Evolutionary conservation across 345 rosid genomes (phyloP).

Genomic region (Lepidium didymum): DNA sequence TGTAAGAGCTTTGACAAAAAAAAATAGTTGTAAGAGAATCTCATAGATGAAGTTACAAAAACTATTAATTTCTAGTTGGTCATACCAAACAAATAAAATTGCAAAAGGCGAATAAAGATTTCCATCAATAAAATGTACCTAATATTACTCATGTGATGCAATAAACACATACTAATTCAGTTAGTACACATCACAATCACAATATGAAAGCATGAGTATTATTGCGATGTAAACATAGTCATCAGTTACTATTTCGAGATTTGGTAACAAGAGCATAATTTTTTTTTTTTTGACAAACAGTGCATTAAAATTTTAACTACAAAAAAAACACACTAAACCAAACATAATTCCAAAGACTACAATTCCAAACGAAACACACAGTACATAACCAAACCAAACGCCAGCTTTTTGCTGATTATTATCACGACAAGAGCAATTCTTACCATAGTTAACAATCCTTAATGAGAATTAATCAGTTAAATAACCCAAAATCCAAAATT

Average conservation of each 20-base stretch:
- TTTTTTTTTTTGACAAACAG: not conserved
- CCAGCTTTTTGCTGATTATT: conserved; percentile 6
- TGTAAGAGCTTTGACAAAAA: too few species aligned
- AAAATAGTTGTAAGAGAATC: too few species aligned
- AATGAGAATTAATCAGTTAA: not conserved
- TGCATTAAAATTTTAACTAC: not conserved
- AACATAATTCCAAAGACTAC: not conserved
- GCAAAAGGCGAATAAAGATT: too few species aligned
- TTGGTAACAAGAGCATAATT: not conserved
- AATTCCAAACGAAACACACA: not conserved
- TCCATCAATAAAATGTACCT: too few species aligned
- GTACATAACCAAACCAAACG: not conserved
- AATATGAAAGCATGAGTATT: too few species aligned
- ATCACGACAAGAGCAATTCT: conserved; percentile 4
- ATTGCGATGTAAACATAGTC: too few species aligned
- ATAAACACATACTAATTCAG: too few species aligned
- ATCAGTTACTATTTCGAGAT: not conserved
- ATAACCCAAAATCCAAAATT: not conserved
- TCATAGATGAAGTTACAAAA: too few species aligned
- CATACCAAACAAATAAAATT: too few species aligned
- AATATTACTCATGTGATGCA: too few species aligned
- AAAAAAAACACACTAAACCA: not conserved
- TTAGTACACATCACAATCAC: too few species aligned
- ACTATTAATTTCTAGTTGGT: too few species aligned
- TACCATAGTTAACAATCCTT: not conserved